Conservation (phyloP, 1,139 yeast genomes). For the Candida glucosophila region DNA sequence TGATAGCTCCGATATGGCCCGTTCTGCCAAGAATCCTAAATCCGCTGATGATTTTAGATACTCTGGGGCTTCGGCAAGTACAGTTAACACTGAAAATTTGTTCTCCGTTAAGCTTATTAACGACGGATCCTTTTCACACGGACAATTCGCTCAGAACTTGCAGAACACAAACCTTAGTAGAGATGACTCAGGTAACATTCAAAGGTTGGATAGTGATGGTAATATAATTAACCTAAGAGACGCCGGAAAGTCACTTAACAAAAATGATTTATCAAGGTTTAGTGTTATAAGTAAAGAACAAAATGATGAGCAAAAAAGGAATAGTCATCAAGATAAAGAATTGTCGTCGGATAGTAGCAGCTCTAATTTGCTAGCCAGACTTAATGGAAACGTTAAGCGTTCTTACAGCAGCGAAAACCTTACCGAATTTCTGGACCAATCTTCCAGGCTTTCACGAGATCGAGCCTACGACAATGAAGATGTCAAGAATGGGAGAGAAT, state of each 20-base stretch:
- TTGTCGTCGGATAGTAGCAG: constrained; percentile 1
- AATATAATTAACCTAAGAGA: constrained; percentile 31
- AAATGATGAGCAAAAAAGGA: no score
- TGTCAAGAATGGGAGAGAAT: no score
- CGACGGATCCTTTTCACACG: constrained; percentile 32
- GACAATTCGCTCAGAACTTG: constrained; percentile 20
- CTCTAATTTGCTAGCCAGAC: not conserved
- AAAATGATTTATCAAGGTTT: constrained; percentile 1
- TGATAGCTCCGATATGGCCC: constrained; percentile 18
- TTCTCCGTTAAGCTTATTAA: constrained; percentile 73
- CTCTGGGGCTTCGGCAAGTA: constrained; percentile 67
- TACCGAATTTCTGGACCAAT: no score
- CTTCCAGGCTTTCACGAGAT: no score
- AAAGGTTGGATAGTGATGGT: constrained; percentile 48
- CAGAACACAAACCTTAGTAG: constrained; percentile 15
- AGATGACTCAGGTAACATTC: constrained; percentile 38
- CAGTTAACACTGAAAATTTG: constrained; percentile 80
- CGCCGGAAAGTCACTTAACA: constrained; percentile 1
- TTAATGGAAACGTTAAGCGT: no score
- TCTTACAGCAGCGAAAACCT: no score
- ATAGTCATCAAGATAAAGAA: no score
- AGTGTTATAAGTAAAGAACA: no score
- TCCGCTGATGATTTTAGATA: constrained; percentile 23
- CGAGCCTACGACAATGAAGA: constrained; percentile 3
- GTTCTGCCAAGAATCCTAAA: constrained; percentile 1